Percentiles rank a stretch among this genome's conserved stretches.
phyloP scores from a whole-genome alignment of 2,329 filamentous ascomycete species.

The Claviceps pusilla region DNA sequence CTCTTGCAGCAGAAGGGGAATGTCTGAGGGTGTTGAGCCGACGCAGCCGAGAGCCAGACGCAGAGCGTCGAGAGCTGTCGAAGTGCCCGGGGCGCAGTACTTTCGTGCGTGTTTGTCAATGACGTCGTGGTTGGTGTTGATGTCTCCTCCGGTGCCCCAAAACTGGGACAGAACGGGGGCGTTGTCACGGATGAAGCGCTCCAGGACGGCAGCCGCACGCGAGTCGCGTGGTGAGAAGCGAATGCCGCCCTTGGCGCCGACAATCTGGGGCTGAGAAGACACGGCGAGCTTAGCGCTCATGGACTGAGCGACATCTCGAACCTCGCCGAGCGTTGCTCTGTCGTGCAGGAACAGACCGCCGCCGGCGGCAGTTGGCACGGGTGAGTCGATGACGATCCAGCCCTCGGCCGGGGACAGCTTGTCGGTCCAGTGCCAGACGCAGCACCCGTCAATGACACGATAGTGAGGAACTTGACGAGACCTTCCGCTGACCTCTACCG shows the following conservation, averaged over 20 bases:
- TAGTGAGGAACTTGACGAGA: background rate
- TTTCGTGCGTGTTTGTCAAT: background rate
- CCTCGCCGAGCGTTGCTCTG: background rate
- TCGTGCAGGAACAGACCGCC: background rate
- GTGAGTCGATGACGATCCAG: background rate
- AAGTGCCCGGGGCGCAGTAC: background rate
- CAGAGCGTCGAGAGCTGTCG: background rate
- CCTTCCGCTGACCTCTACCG: background rate
- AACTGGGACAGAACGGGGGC: background rate
- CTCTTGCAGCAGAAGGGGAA: background rate
- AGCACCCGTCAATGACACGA: background rate
- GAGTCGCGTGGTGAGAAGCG: background rate
- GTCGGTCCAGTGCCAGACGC: constrained; percentile 1
- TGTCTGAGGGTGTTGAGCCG: background rate
- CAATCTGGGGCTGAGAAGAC: background rate
- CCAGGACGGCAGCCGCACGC: background rate
- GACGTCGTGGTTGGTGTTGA: background rate
- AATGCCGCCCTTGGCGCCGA: background rate
- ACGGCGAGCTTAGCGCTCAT: background rate
- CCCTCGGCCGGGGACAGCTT: background rate
- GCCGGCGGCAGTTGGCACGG: background rate
- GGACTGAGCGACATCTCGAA: background rate
- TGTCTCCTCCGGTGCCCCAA: background rate
- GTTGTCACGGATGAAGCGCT: background rate
- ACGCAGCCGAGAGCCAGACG: background rate